Evolutionary conservation across 1,139 yeast genomes (phyloP), one percentile per base, ranked within the genome.

Genomic region (Arxiozyma bovina): DNA sequence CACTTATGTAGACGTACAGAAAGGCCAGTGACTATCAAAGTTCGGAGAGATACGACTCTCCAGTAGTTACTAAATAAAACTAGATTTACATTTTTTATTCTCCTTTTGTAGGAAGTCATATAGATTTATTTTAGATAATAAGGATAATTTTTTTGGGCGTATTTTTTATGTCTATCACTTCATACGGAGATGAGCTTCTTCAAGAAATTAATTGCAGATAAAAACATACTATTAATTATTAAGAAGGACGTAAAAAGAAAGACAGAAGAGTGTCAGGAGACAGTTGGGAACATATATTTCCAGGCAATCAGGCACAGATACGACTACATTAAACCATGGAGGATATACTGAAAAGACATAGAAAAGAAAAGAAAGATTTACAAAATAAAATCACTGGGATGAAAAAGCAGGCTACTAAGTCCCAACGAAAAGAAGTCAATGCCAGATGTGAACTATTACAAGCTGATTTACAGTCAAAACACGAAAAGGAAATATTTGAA

Each of bases 341-440:
- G 23, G 83, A 80, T 47, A 55, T 87, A 21, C 60, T 80, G 21
- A 75, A 80, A 1, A 77, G 85, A 56, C 96, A 90, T 63, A 77
- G 81, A 62, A 83, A 82, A 63, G 95, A 89, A 68, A 71, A 71
- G 56, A 78, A 81, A 60, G 91, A 87, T 56, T 73, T 88, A 57
- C 75, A 80, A 22, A 83, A 86, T 15, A 77, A 79, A 42, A 75
- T 82, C 30, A 87, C 96, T 0, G 85, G 86, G 1, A 71, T 89
- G 76, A 87, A 85, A 72, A 87, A 88, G 63, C 93, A 85, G 69
- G 93, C 93, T 3, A 82, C 88, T 21, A 88, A 88, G 68, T 83
- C 89, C 55, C 87, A 85, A 48, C 79, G 87, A 62, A 84, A 83
- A 68, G 78, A 77, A 60, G 75, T 76, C 54, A 74, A 73, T 58